Conservation (phyloP, 495 filamentous ascomycete species). For the Penicillium tannophilum region DNA sequence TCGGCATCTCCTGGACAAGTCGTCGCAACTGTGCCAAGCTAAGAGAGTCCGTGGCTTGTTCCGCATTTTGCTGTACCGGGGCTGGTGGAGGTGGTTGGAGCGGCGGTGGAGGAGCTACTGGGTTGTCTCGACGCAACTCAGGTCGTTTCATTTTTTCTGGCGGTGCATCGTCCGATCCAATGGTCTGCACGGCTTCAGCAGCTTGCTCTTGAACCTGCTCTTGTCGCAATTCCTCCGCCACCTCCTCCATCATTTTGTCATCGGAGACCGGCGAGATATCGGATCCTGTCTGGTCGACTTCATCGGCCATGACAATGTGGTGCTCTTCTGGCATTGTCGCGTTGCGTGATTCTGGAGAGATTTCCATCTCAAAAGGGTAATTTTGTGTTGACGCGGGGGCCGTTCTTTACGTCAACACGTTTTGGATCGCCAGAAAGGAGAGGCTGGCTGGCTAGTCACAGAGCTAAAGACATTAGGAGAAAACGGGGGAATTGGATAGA, state of each 20-base stretch:
- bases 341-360: conserved; percentile 24
- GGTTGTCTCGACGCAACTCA: conserved; percentile 56
- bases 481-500: neutral
- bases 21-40: conserved; percentile 79
- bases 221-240: conserved; percentile 50
- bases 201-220: conserved; percentile 35
- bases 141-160: conserved; percentile 44
- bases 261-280: conserved; percentile 54
- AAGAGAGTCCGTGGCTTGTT: conserved; percentile 69
- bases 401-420: neutral
- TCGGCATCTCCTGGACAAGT: conserved; percentile 80
- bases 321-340: conserved; percentile 31
- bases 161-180: conserved; percentile 15
- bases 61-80: conserved; percentile 44
- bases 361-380: conserved; percentile 32
- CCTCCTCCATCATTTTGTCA: conserved; percentile 51
- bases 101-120: conserved; percentile 56
- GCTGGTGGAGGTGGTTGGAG: conserved; percentile 61
- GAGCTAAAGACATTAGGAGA: neutral
- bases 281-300: conserved; percentile 56
- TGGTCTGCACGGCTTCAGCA: conserved; percentile 16
- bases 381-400: conserved; percentile 11
- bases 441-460: neutral
- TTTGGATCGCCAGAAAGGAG: neutral
- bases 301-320: conserved; percentile 57